Evolutionary conservation across 2,329 filamentous ascomycete species (phyloP), one percentile per base, ranked within the genome.

Genomic region (Pseudogymnoascus sp.): DNA sequence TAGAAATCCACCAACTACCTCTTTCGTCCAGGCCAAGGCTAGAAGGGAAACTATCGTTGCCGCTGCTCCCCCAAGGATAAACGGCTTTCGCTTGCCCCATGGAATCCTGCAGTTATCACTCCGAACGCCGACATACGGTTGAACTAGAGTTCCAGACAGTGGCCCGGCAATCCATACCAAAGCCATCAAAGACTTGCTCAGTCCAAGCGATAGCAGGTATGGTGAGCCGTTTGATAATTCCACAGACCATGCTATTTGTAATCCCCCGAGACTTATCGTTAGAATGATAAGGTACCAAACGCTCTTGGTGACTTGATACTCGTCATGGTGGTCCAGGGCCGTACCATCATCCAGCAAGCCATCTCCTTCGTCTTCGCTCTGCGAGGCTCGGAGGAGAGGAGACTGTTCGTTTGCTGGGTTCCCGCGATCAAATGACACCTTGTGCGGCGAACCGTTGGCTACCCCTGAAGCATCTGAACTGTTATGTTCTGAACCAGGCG

Each of bases 241-340:
- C 45, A 96, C 92, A 1, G 93, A 93, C 93, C 93, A 98, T 28
- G 93, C 92, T 69, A 98, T 90, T 77, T 98, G 93, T 67, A 98
- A 80, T 23, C 91, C 93, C 66, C 91, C 91, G 69, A 96, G 90
- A 73, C 90, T 87, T 67, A 97, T 81, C 6, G 93, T 96, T 75
- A 98, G 79, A 67, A 96, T 79, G 69, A 96, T 84, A 71, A 98
- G 80, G 76, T 96, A 96, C 86, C 88, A 92, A 54, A 87, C 79
- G 75, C 90, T 93, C 81, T 93, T 96, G 23, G 89, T 88, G 66
- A 84, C 81, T 71, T 92, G 83, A 63, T 77, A 79, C 14, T 77
- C 76, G 67, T 82, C 78, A 5, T 79, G 74, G 54, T 79, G 78
- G 45, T 75, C 71, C 67, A 76, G 74, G 23, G 77, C 73, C 19